Evolutionary conservation across 805 yeast species (phyloP).

Genomic region (Metschnikowia gruessii): DNA sequence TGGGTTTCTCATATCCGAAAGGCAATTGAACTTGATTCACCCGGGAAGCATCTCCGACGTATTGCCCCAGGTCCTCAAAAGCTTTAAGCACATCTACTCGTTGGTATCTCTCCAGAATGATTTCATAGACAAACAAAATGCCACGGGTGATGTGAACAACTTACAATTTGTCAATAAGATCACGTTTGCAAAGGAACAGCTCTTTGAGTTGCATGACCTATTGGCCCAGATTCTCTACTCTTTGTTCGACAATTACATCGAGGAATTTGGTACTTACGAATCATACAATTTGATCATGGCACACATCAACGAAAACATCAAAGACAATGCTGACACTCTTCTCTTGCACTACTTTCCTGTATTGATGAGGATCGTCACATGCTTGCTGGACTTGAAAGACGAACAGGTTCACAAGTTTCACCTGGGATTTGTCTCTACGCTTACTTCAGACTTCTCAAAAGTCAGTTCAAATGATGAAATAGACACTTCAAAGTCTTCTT

Average conservation of each 20-base stretch:
- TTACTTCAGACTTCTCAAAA: slow-evolving; percentile 26
- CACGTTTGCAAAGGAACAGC: slow-evolving; percentile 57
- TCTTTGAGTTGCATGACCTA: slow-evolving; percentile 65
- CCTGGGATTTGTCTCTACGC: slow-evolving; percentile 38
- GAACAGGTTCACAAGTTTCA: slow-evolving; percentile 31
- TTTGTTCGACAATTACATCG: slow-evolving; percentile 37
- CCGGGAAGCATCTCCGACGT: slow-evolving; percentile 19
- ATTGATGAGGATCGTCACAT: slow-evolving; percentile 44
- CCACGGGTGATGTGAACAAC: slow-evolving; percentile 50
- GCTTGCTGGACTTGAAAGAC: slow-evolving; percentile 41
- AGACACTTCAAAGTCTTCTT: slow-evolving; percentile 32
- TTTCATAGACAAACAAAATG: slow-evolving; percentile 42
- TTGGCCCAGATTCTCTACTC: slow-evolving; percentile 65
- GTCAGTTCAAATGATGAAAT: slow-evolving; percentile 23
- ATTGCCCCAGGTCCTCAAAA: slow-evolving; percentile 45
- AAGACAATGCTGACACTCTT: slow-evolving; percentile 57
- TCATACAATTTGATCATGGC: slow-evolving; percentile 41
- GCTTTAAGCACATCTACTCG: slow-evolving; percentile 58
- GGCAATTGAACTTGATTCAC: slow-evolving; percentile 25
- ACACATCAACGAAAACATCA: slow-evolving; percentile 44
- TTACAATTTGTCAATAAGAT: slow-evolving; percentile 39
- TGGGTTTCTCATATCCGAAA: slow-evolving; percentile 27
- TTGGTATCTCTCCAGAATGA: slow-evolving; percentile 56
- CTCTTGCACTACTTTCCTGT: slow-evolving; percentile 64
- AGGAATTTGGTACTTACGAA: slow-evolving; percentile 28